These are phyloP conservation scores for Plasmodium ovale DNA, from an alignment of 169 alveolate species.

Conservation along the genomic window DNA sequence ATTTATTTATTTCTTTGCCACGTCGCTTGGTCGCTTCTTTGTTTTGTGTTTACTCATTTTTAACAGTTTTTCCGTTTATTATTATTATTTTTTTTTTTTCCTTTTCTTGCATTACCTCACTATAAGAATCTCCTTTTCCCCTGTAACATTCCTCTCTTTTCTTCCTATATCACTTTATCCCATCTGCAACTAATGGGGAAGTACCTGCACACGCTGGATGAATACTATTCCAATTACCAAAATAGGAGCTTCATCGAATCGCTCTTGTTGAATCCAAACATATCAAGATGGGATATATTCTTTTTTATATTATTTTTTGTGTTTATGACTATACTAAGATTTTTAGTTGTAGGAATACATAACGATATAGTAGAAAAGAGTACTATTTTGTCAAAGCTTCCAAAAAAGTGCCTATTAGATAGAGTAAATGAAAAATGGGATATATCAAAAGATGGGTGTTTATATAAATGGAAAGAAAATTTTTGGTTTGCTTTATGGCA, in stretches of 20 bases:
- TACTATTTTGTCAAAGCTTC: conserved; percentile 27
- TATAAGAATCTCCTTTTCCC: too few species aligned
- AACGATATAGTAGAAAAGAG: conserved; percentile 6
- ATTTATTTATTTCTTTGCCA: too few species aligned
- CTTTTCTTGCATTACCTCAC: too few species aligned
- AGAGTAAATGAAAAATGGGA: conserved; percentile 49
- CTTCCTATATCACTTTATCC: too few species aligned
- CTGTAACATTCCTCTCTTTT: too few species aligned
- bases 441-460: conserved; percentile 24
- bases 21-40: too few species aligned
- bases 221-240: conserved; percentile 16
- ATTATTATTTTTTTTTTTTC: too few species aligned
- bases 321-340: conserved; percentile 24
- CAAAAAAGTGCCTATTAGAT: conserved; percentile 30
- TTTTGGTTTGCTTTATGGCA: conserved; percentile 76
- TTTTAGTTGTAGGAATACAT: conserved; percentile 25
- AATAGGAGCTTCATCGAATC: conserved; percentile 4
- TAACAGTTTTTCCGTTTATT: too few species aligned
- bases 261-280: conserved; percentile 14
- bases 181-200: conserved; percentile 2
- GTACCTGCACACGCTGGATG: conserved; percentile 61
- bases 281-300: conserved; percentile 28
- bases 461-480: conserved; percentile 77
- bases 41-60: too few species aligned
- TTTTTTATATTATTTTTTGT: conserved; percentile 11